These are phyloP conservation scores for Cyphellophora attinorum DNA, from an alignment of 2,329 filamentous ascomycete species.

Conservation along the genomic window DNA sequence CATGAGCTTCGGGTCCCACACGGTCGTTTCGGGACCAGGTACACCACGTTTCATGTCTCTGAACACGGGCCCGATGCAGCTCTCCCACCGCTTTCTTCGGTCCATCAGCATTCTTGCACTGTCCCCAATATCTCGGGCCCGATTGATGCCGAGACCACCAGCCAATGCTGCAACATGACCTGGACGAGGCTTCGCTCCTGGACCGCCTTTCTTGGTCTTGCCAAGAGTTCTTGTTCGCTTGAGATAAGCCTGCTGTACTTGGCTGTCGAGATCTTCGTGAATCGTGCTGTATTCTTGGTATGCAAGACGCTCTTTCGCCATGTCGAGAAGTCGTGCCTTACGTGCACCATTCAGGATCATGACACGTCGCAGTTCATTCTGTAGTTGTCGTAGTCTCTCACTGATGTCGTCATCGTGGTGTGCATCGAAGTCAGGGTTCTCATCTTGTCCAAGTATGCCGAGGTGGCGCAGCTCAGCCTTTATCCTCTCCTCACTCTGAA, in stretches of 20 bases:
- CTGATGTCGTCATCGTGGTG: slow-evolving; percentile 93
- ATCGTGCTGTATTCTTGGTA: slow-evolving; percentile 97
- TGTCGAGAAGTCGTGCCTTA: slow-evolving; percentile 74
- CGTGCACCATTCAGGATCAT: slow-evolving; percentile 82
- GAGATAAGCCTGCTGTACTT: slow-evolving; percentile 89
- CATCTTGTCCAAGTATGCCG: slow-evolving; percentile 67
- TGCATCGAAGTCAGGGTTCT: slow-evolving; percentile 69
- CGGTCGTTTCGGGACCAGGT: slow-evolving; percentile 56
- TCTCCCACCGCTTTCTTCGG: slow-evolving; percentile 76
- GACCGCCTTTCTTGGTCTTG: slow-evolving; percentile 82
- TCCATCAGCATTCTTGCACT: slow-evolving; percentile 89
- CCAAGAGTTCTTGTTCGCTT: slow-evolving; percentile 92
- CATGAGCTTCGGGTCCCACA: slow-evolving; percentile 70
- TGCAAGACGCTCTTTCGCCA: slow-evolving; percentile 87
- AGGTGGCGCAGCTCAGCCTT: slow-evolving; percentile 87
- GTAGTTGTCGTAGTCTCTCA: slow-evolving; percentile 75
- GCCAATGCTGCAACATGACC: slow-evolving; percentile 44
- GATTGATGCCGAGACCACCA: slow-evolving; percentile 45
- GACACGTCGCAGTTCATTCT: slow-evolving; percentile 71
- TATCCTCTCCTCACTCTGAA: slow-evolving; percentile 78
- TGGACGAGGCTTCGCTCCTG: slow-evolving; percentile 44
- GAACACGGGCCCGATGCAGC: slow-evolving; percentile 83
- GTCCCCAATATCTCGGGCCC: slow-evolving; percentile 71
- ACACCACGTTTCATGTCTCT: slow-evolving; percentile 71
- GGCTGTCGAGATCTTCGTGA: slow-evolving; percentile 87